phyloP scores from a whole-genome alignment of 768 basidiomycete species.

The Hemileccinum rubropunctum region DNA sequence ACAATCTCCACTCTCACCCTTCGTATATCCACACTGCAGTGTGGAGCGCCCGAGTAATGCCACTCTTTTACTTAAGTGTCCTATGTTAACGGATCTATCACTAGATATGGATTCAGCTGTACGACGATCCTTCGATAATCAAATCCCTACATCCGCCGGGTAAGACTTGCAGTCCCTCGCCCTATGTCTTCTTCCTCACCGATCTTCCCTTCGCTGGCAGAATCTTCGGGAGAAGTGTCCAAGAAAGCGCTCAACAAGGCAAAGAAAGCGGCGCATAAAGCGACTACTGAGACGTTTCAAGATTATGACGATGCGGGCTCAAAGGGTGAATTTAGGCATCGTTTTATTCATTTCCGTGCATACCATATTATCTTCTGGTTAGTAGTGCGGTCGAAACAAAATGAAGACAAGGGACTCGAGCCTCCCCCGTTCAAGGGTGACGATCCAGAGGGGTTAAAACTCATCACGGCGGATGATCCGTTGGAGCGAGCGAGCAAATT shows the following conservation, averaged over 20 bases:
- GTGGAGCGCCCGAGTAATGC: conserved; percentile 61
- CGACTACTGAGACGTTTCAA: conserved; percentile 45
- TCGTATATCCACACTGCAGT: conserved; percentile 72
- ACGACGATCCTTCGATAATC: conserved; percentile 68
- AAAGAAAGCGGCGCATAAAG: conserved; percentile 68
- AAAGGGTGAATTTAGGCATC: conserved; percentile 49
- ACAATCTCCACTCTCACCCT: conserved; percentile 72
- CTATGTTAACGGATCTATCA: conserved; percentile 10
- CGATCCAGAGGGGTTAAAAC: conserved; percentile 78
- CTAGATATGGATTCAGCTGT: conserved; percentile 71
- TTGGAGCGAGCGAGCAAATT: conserved; percentile 76
- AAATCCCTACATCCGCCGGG: conserved; percentile 38
- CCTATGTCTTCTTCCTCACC: conserved; percentile 23
- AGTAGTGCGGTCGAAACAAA: conserved; percentile 31
- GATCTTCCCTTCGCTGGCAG: conserved; percentile 1
- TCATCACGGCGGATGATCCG: conserved; percentile 59
- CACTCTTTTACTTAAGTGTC: conserved; percentile 3
- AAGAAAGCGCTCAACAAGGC: conserved; percentile 87
- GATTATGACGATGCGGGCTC: conserved; percentile 37
- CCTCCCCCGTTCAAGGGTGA: conserved; percentile 60
- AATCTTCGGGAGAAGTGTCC: conserved; percentile 34
- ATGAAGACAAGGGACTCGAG: conserved; percentile 73
- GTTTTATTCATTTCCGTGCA: conserved; percentile 6
- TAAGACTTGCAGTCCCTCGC: conserved; percentile 24
- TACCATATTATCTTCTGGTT: conserved; percentile 15